Percentiles rank a stretch among this genome's conserved stretches.
phyloP scores from a whole-genome alignment of 2,329 filamentous ascomycete species.

The Hirsutella minnesotensis region DNA sequence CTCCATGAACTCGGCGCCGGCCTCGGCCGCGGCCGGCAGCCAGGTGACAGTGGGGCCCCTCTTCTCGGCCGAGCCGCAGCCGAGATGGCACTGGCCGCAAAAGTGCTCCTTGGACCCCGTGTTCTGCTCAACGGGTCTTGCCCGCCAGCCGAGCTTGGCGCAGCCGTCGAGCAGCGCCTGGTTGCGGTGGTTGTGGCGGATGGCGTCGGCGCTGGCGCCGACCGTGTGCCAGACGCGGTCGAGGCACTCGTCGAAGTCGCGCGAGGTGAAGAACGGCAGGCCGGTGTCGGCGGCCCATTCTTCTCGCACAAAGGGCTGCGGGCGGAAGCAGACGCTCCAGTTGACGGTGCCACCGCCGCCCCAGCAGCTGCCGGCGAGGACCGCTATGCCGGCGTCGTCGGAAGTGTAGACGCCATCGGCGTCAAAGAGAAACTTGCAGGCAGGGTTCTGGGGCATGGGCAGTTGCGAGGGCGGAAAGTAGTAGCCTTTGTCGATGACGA shows the following conservation, averaged over 20 bases:
- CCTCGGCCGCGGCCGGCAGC: slow-evolving; percentile 65
- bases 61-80: slow-evolving; percentile 59
- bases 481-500: slow-evolving; percentile 76
- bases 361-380: slow-evolving; percentile 62
- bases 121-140: slow-evolving; percentile 65
- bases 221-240: slow-evolving; percentile 71
- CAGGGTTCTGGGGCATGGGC: slow-evolving; percentile 58
- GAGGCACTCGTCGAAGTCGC: slow-evolving; percentile 64
- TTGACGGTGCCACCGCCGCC: slow-evolving; percentile 84
- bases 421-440: slow-evolving; percentile 54
- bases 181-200: slow-evolving; percentile 66
- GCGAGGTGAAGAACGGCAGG: slow-evolving; percentile 61
- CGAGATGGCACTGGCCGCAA: slow-evolving; percentile 54
- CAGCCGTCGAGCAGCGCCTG: slow-evolving; percentile 62
- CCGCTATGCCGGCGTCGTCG: slow-evolving; percentile 44
- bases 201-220: slow-evolving; percentile 55
- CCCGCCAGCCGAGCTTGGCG: slow-evolving; percentile 59
- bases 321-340: slow-evolving; percentile 58
- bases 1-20: slow-evolving; percentile 74
- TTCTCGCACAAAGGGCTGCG: slow-evolving; percentile 62
- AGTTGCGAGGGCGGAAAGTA: slow-evolving; percentile 61
- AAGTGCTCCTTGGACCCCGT: slow-evolving; percentile 61
- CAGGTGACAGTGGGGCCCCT: slow-evolving; percentile 67
- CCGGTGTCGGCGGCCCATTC: slow-evolving; percentile 65
- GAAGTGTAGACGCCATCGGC: slow-evolving; percentile 45